Percentiles rank a stretch among this genome's conserved stretches.
Conservation (phyloP, 1,284 basidiomycete genomes). For the Peniophora sp. region DNA sequence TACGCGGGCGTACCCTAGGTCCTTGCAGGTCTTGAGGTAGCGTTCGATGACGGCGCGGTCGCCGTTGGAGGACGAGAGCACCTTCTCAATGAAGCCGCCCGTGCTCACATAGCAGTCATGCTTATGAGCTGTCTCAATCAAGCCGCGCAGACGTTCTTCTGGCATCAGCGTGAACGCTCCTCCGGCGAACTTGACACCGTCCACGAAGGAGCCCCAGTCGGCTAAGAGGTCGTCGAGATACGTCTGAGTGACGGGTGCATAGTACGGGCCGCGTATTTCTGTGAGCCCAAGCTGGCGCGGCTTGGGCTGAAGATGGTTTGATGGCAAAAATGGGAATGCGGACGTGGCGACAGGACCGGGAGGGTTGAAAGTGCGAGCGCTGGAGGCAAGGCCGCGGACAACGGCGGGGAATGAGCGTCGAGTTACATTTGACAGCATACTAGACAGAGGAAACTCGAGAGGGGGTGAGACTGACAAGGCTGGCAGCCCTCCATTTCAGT, state of each 20-base stretch:
- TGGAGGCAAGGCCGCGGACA: too few relatives aligned
- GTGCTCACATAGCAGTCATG: conserved; percentile 33
- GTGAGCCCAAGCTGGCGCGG: conserved; percentile 25
- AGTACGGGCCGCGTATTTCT: conserved; percentile 36
- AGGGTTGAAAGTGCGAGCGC: too few relatives aligned
- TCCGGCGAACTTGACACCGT: conserved; percentile 40
- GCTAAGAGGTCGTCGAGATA: conserved; percentile 31
- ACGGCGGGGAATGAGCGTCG: too few relatives aligned
- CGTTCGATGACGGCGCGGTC: conserved; percentile 26
- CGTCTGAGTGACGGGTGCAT: conserved; percentile 28
- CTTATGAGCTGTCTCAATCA: conserved; percentile 34
- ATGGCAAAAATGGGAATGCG: conserved; percentile 21
- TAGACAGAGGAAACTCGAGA: too few relatives aligned
- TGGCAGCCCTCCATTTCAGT: too few relatives aligned
- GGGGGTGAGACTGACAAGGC: too few relatives aligned
- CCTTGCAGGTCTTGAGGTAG: conserved; percentile 32
- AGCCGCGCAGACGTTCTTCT: conserved; percentile 23
- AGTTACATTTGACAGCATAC: too few relatives aligned
- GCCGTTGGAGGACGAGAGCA: conserved; percentile 29
- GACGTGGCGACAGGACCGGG: too few relatives aligned
- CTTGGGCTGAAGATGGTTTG: conserved; percentile 23
- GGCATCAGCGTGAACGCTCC: conserved; percentile 39
- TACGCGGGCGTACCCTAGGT: conserved; percentile 23
- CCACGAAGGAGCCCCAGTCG: conserved; percentile 34
- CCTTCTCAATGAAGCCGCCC: conserved; percentile 35